Conservation (phyloP, 176 grass and related monocot species). For the Rhynchospora pubera region DNA sequence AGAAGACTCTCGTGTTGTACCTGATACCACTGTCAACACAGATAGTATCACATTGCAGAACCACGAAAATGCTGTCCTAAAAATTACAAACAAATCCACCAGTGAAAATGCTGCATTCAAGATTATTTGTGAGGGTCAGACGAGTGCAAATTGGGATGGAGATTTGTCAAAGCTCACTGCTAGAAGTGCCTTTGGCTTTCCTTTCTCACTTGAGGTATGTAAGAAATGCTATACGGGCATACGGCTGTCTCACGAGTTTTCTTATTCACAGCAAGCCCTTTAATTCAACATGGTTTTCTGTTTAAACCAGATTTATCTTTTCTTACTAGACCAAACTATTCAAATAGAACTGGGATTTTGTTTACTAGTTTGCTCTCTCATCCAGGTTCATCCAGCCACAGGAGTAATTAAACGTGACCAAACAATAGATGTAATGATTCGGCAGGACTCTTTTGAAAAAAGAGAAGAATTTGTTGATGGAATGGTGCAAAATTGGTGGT, state of each 20-base stretch:
- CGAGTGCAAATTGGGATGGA: conserved; percentile 48
- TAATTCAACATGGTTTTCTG: background rate
- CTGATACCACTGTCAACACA: conserved; percentile 56
- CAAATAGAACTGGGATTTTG: background rate
- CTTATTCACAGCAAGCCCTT: background rate
- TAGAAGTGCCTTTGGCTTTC: conserved; percentile 78
- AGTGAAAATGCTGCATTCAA: conserved; percentile 70
- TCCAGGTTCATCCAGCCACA: conserved; percentile 61
- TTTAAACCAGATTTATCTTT: background rate
- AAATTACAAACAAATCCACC: conserved; percentile 67
- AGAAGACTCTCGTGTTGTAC: conserved; percentile 54
- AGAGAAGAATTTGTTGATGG: conserved; percentile 87
- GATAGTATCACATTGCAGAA: conserved; percentile 47
- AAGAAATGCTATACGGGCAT: background rate
- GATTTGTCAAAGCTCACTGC: conserved; percentile 48
- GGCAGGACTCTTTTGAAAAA: conserved; percentile 67
- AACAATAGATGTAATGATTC: conserved; percentile 64
- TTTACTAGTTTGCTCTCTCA: background rate
- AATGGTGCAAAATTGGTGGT: conserved; percentile 82
- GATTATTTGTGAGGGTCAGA: conserved; percentile 71
- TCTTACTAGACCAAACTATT: background rate
- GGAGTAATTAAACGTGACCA: conserved; percentile 72
- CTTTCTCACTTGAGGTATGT: conserved; percentile 84
- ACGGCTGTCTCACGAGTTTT: background rate
- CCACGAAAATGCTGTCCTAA: conserved; percentile 47